Percentiles rank a stretch among this genome's conserved stretches.
Conservation (phyloP, 179 eudicot genomes). For the Beta lomatogona region DNA sequence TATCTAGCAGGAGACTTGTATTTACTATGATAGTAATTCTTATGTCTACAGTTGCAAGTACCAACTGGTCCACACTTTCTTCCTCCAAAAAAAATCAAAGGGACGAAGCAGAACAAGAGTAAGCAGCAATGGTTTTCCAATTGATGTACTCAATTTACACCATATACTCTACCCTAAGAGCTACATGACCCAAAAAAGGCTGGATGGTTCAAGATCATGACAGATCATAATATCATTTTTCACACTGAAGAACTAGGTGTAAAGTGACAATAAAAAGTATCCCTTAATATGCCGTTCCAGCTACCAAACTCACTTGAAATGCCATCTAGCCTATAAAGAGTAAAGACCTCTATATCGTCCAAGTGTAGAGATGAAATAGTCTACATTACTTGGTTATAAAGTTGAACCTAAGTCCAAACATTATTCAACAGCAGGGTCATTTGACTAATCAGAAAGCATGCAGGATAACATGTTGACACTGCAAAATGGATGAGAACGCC, state of each 20-base stretch:
- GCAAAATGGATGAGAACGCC: background rate
- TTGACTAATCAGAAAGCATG: conserved; percentile 10
- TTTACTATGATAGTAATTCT: background rate
- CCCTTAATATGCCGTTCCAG: background rate
- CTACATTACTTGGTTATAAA: background rate
- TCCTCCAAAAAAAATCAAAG: background rate
- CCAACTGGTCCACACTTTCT: too few species aligned
- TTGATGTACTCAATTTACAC: background rate
- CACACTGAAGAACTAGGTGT: background rate
- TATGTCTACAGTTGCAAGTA: background rate
- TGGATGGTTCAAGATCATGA: background rate
- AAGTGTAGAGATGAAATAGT: conserved; percentile 1
- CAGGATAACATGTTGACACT: background rate
- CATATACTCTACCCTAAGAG: background rate
- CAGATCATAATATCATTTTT: background rate
- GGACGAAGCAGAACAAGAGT: background rate
- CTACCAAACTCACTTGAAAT: background rate
- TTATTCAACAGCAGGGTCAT: background rate
- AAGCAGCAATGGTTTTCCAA: background rate
- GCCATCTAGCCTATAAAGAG: background rate
- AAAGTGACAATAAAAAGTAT: background rate
- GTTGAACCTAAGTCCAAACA: background rate
- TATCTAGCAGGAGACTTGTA: background rate
- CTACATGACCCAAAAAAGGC: background rate
- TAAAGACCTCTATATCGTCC: background rate